Conservation (phyloP, 257 asterid genomes). For the Solanum etuberosum region DNA sequence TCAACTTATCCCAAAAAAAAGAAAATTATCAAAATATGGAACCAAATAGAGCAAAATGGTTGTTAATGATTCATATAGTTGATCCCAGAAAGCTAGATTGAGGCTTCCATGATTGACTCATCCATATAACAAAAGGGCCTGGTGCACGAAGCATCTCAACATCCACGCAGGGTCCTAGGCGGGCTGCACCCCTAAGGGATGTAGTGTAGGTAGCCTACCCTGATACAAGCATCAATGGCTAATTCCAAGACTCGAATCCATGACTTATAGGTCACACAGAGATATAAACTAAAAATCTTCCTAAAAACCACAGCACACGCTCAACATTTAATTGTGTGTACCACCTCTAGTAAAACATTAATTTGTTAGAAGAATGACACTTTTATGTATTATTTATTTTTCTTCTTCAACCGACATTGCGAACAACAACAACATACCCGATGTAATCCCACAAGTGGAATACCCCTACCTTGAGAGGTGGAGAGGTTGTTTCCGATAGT, state of each 20-base stretch:
- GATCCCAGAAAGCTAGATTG: background rate
- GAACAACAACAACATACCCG: background rate
- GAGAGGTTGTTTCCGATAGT: too few relatives aligned
- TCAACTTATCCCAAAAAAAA: background rate
- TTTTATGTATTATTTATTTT: background rate
- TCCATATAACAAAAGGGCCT: background rate
- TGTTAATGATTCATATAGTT: background rate
- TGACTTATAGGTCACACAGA: background rate
- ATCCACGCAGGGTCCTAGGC: background rate
- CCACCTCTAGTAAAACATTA: background rate
- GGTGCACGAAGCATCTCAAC: background rate
- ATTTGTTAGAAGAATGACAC: background rate
- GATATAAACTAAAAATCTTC: background rate
- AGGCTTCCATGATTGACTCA: background rate
- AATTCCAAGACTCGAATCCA: background rate
- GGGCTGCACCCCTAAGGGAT: background rate
- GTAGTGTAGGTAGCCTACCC: background rate
- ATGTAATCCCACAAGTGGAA: background rate
- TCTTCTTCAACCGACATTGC: background rate
- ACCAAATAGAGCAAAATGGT: background rate
- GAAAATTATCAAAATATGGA: background rate
- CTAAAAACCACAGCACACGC: background rate
- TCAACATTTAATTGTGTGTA: background rate
- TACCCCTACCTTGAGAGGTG: background rate
- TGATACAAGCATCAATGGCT: background rate